Evolutionary conservation across 73 alveolate species (phyloP), one percentile per base, ranked within the genome.

Genomic region (Paramecium tetraurelia): DNA sequence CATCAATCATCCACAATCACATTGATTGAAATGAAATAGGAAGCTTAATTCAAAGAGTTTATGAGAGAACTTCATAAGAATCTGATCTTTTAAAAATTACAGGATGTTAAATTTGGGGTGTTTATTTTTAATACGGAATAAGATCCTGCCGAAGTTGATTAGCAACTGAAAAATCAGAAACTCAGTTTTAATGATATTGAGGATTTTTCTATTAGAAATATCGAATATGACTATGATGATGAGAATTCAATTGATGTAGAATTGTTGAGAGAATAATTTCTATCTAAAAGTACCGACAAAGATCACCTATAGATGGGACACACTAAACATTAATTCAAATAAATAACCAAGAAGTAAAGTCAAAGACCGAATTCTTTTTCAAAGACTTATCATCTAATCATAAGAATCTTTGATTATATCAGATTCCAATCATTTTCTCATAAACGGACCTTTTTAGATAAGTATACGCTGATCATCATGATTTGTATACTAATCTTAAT

Each of bases 21-120:
- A 43, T 22, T 80, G 8, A 80, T 80, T 20, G 70, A 80, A 80
- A 18, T 41, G 70, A 80, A 80, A 48, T 41, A 24, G 7, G 90
- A 80, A 18, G 3, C 22, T 6, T 38, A 44, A 43, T 80, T 80
- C 18, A 46, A 40, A n/a, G 72, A 20, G 5, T 80, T 80, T 80
- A 20, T 80, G 33, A 80, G 8, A 46, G 90, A 80, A 5, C 16
- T 80, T 7, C 90, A 80, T 48, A 41, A 80, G 3, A 80, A 46
- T 80, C 31, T 80, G 7, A 80, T 20, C 5, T 80, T 14, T 44
- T 12, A 80, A 18, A 46, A 80, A 46, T 22, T 80, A 24, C 46
- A 43, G 27, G 90, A 80, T 46, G 90, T 80, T 0, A 80, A 80
- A 80, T 80, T 80, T 80, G 90, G 90, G 8, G 31, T 80, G 9